Evolutionary conservation across 2,329 filamentous ascomycete genomes (phyloP).

Genomic region (Apiospora pterosperma): DNA sequence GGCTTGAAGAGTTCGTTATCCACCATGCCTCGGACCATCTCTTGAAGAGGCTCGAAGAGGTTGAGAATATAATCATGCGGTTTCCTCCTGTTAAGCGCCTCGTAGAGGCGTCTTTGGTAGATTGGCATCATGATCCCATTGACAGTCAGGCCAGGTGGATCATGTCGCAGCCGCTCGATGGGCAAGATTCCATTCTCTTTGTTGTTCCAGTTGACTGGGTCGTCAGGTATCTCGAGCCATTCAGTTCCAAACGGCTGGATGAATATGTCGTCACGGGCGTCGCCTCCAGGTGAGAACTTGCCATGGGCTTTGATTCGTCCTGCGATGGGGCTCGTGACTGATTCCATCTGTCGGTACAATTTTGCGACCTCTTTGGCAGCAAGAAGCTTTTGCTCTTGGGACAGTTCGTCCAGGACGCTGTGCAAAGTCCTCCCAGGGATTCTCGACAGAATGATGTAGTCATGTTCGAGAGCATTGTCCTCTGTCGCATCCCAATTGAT

Average conservation of each 20-base stretch:
- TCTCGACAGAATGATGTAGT: not conserved
- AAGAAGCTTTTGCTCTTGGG: not conserved
- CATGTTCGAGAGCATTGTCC: conserved; percentile 5
- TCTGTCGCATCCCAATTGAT: conserved; percentile 10
- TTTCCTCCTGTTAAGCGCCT: not conserved
- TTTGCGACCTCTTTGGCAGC: not conserved
- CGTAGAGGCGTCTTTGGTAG: not conserved
- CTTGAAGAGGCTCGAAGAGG: not conserved
- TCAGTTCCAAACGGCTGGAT: not conserved
- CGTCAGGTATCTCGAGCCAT: not conserved
- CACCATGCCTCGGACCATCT: not conserved
- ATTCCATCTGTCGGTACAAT: not conserved
- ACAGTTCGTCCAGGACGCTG: not conserved
- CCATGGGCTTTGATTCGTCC: not conserved
- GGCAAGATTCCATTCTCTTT: not conserved
- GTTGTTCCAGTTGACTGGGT: not conserved
- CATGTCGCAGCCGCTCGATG: not conserved
- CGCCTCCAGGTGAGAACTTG: not conserved
- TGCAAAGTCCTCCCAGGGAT: not conserved
- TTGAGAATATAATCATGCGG: not conserved
- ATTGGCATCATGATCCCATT: not conserved
- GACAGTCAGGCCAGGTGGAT: not conserved
- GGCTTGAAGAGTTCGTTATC: not conserved
- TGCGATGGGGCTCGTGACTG: not conserved
- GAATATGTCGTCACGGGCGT: not conserved